These are phyloP conservation scores for Xerocomus potaroensis DNA, from an alignment of 768 basidiomycete genomes.

Conservation along the genomic window DNA sequence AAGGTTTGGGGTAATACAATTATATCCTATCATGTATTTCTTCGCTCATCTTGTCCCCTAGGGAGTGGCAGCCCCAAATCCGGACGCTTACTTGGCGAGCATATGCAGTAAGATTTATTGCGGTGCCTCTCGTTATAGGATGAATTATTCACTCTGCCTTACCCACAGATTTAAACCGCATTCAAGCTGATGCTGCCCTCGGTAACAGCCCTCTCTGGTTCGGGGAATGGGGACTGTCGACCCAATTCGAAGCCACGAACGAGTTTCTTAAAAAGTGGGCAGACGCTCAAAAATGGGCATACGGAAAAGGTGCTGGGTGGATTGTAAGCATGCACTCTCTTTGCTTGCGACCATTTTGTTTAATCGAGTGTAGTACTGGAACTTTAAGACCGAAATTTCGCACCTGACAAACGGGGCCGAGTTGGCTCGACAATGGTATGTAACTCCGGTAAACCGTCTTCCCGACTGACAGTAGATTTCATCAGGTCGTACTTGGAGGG, in stretches of 20 bases:
- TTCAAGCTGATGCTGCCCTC: conserved; percentile 43
- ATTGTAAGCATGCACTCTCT: conserved; percentile 41
- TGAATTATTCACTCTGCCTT: not conserved
- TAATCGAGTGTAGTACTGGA: conserved; percentile 50
- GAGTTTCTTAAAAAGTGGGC: conserved; percentile 65
- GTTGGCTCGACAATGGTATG: conserved; percentile 63
- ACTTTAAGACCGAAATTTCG: conserved; percentile 67
- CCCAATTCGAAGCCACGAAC: conserved; percentile 61
- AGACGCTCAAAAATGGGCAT: conserved; percentile 68
- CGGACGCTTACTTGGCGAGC: conserved; percentile 58
- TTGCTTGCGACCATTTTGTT: not conserved
- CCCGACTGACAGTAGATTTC: not conserved
- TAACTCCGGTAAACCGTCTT: not conserved
- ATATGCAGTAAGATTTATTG: conserved; percentile 58
- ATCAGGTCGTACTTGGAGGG: conserved; percentile 69
- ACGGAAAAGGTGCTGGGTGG: conserved; percentile 61
- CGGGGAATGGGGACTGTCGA: conserved; percentile 61
- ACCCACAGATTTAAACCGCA: conserved; percentile 52
- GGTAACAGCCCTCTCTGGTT: conserved; percentile 50
- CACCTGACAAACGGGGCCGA: conserved; percentile 38
- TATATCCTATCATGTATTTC: not conserved
- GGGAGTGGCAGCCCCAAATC: conserved; percentile 68
- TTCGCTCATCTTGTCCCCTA: conserved; percentile 22
- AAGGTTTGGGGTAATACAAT: conserved; percentile 53
- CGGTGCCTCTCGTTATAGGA: not conserved